Base-by-base conservation (phyloP, 2,329 filamentous ascomycete genomes). In the Sporothrix luriei region DNA sequence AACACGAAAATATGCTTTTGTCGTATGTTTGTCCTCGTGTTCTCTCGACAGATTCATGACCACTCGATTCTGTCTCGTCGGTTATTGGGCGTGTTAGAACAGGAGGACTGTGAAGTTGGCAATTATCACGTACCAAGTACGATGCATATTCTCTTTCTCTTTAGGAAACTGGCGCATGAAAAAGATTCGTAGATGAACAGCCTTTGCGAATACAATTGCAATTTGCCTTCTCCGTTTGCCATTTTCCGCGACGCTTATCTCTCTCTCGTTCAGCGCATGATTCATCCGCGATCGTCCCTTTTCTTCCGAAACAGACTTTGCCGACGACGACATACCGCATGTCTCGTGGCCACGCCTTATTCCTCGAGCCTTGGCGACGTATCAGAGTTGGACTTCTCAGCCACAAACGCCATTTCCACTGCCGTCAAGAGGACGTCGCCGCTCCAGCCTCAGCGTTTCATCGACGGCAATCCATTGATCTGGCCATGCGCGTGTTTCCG, bases 401-500 rank as follows among this genome's bases (percentile, higher is more conserved):
- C 62, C 62, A 65, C 61, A 33, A 26, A 3, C 40, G 2, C 33
- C 33, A 24, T 4, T 13, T n/a, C 33, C 4, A 21, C 38, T 24
- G 33, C 19, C 4, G 33, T 14, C 33, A 4, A 21, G 19, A 21
- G n/a, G 33, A 33, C 33, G 4, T n/a, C 7, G 33, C 16, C 4
- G 13, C n/a, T 40, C 33, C 55, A 40, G 55, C 40, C n/a, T 46
- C 43, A 13, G n/a, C 46, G 62, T 65, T 65, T 65, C 62, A 65
- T 65, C 62, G 62, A n/a, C 61, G 16, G 14, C 14, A 9, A 26
- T 33, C 40, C 9, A 33, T 26, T 26, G 33, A 29, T 67, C 65
- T 21, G 2, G n/a, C 21, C 38, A 24, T 24, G 65, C 65, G 38
- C 21, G 7, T 67, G 65, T 67, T 67, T 67, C 51, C 33, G 38